These are phyloP conservation scores for Spatholobus suberectus DNA, from an alignment of 306 rosid genomes.

Conservation along the genomic window DNA sequence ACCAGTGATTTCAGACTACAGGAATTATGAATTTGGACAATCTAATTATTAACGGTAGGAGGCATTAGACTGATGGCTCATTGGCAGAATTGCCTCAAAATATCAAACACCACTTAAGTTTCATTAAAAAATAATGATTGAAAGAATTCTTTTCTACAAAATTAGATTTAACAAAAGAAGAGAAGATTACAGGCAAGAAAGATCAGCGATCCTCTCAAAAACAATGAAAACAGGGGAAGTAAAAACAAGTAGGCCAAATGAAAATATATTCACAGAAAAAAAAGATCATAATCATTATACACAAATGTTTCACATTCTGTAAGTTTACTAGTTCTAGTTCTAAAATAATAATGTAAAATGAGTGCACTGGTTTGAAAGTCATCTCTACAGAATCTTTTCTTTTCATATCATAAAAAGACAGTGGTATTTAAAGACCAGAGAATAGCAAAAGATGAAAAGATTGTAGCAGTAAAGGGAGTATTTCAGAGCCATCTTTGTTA, in stretches of 20 bases:
- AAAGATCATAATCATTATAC: background rate
- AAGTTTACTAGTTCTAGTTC: background rate
- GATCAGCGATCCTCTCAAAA: background rate
- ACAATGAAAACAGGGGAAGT: background rate
- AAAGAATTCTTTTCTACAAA: background rate
- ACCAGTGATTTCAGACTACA: constrained; percentile 10
- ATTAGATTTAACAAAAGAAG: constrained; percentile 16
- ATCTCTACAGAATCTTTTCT: background rate
- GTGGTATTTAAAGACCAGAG: background rate
- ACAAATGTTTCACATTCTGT: background rate
- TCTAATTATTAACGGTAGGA: constrained; percentile 13
- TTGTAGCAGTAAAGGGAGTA: background rate
- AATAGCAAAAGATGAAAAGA: background rate
- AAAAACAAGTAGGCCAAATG: background rate
- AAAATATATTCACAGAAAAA: background rate
- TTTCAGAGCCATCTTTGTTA: background rate
- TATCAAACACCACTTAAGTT: constrained; percentile 11
- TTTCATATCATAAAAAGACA: background rate
- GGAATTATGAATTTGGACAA: constrained; percentile 6
- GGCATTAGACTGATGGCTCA: background rate
- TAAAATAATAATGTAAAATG: background rate
- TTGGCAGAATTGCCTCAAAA: constrained; percentile 2
- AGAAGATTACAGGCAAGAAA: constrained; percentile 26
- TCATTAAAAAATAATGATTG: background rate
- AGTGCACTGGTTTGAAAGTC: background rate